A percentile compares a stretch with the other conserved stretches of the same genome.
Evolutionary conservation across 768 basidiomycete species (phyloP).

Genomic region (Lyophyllum decastes): DNA sequence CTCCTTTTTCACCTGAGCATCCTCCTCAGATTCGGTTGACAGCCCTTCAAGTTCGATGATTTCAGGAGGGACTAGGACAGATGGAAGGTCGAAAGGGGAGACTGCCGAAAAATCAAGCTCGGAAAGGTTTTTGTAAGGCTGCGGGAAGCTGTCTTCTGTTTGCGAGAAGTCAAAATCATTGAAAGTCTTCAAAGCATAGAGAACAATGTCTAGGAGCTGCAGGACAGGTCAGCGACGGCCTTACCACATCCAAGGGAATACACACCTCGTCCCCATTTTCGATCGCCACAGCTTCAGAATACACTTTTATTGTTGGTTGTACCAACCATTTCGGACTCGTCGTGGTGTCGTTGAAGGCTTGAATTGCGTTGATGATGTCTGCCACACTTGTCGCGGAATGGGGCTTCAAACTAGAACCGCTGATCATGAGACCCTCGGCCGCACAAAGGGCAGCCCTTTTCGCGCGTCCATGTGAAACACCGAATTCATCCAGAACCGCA

Average conservation of each 20-base stretch:
- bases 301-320: constrained; percentile 59
- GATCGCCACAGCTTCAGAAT: constrained; percentile 39
- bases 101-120: constrained; percentile 39
- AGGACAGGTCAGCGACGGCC: constrained; percentile 2
- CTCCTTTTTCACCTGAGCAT: constrained; percentile 74
- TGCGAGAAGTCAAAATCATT: constrained; percentile 62
- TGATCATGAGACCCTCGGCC: constrained; percentile 79
- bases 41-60: constrained; percentile 79
- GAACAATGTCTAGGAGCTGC: constrained; percentile 76
- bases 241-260: background rate
- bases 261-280: constrained; percentile 67
- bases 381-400: constrained; percentile 57
- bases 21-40: constrained; percentile 68
- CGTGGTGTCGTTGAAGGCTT: constrained; percentile 66
- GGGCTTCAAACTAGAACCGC: constrained; percentile 66
- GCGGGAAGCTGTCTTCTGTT: constrained; percentile 55
- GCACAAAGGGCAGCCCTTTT: constrained; percentile 81
- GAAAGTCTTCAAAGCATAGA: constrained; percentile 63
- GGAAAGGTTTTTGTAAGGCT: constrained; percentile 60
- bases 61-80: constrained; percentile 86
- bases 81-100: constrained; percentile 67
- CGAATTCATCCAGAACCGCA: constrained; percentile 86
- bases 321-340: constrained; percentile 61
- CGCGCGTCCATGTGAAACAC: constrained; percentile 82
- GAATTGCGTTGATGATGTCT: constrained; percentile 73